phyloP scores from a whole-genome alignment of 805 yeast genomes.

The Kluyveromyces aestuarii region DNA sequence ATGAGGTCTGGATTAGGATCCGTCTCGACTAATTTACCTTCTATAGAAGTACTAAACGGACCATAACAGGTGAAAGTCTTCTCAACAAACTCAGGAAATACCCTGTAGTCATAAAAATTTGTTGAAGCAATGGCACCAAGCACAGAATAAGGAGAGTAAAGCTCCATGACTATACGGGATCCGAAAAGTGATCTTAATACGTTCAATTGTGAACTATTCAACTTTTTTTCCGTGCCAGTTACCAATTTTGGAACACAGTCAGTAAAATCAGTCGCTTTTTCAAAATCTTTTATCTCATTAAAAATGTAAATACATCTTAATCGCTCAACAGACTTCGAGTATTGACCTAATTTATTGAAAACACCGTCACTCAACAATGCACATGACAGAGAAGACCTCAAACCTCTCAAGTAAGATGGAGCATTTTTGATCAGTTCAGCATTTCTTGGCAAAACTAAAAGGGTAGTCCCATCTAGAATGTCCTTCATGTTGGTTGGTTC shows the following conservation, averaged over 20 bases:
- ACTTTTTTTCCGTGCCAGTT: conserved; percentile 7
- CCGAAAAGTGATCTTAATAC: conserved; percentile 37
- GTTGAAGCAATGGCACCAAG: conserved; percentile 53
- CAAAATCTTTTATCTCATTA: conserved; percentile 17
- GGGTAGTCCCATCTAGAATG: conserved; percentile 10
- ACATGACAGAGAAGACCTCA: conserved; percentile 1
- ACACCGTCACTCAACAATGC: conserved; percentile 42
- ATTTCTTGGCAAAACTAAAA: conserved; percentile 14
- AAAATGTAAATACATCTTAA: conserved; percentile 37
- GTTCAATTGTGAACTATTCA: conserved; percentile 29
- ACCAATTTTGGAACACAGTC: conserved; percentile 8
- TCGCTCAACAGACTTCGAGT: conserved; percentile 10
- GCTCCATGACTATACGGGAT: conserved; percentile 44
- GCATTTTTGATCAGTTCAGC: conserved; percentile 2
- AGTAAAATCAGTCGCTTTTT: conserved; percentile 12
- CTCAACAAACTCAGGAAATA: conserved; percentile 28
- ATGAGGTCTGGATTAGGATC: conserved; percentile 22
- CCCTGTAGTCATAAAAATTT: conserved; percentile 54
- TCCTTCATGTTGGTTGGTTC: conserved; percentile 12
- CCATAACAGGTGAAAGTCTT: conserved; percentile 38
- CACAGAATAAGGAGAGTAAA: conserved; percentile 29
- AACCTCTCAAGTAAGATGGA: neutral
- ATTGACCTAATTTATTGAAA: conserved; percentile 30
- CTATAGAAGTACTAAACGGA: conserved; percentile 49
- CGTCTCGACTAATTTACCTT: conserved; percentile 41